These are phyloP conservation scores for Exutisphaerella laricina DNA, from an alignment of 2,329 filamentous ascomycete genomes.

Conservation along the genomic window DNA sequence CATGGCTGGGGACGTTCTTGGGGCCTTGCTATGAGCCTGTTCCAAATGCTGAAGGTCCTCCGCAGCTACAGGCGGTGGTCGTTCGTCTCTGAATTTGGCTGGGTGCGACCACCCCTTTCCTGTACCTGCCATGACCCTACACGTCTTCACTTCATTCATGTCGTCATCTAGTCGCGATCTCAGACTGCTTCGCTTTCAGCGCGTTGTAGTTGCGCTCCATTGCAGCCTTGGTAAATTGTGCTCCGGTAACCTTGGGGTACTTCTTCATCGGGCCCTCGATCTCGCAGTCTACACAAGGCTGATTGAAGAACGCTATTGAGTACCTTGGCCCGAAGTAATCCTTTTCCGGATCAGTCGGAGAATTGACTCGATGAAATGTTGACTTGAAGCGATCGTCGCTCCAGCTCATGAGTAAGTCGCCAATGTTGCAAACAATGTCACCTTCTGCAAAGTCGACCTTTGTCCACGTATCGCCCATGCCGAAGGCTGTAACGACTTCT, in stretches of 20 bases:
- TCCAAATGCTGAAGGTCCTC: no score
- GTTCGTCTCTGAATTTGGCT: no score
- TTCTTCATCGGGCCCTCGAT: slow-evolving; percentile 59
- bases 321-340: slow-evolving; percentile 57
- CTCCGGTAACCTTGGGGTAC: slow-evolving; percentile 56
- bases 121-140: no score
- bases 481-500: slow-evolving; percentile 56
- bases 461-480: slow-evolving; percentile 57
- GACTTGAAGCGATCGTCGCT: slow-evolving; percentile 63
- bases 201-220: slow-evolving; percentile 53
- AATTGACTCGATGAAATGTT: slow-evolving; percentile 60
- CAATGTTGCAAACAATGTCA: slow-evolving; percentile 60
- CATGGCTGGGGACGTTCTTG: no score
- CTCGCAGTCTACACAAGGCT: slow-evolving; percentile 52
- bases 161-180: no score
- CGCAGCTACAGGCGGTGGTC: no score
- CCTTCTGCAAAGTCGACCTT: slow-evolving; percentile 52
- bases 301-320: slow-evolving; percentile 63
- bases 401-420: slow-evolving; percentile 62
- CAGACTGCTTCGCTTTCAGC: slow-evolving; percentile 47
- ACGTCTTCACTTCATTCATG: no score
- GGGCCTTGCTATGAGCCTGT: no score
- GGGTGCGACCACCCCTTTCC: no score
- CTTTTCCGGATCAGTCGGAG: slow-evolving; percentile 47
- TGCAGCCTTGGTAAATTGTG: slow-evolving; percentile 54